Base-by-base conservation (phyloP, 2,329 filamentous ascomycete species). In the Calonectria naviculata region DNA sequence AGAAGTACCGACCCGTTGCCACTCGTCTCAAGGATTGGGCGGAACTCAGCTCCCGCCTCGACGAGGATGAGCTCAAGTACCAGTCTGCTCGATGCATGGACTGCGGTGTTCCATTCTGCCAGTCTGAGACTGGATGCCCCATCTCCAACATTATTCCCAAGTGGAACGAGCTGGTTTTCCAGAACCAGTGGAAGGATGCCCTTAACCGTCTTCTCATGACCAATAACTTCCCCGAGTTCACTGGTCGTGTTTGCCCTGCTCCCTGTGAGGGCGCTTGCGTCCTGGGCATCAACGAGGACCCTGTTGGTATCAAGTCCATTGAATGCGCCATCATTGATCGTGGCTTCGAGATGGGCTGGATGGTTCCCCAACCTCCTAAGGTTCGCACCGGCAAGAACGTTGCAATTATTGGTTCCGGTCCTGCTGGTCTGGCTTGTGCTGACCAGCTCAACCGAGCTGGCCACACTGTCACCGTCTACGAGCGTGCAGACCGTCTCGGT, bases 171-270 rank as follows among this genome's bases (percentile, higher is more conserved):
- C 74, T 98, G 10, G 90, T 97, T 0, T 92, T 91, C 80, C 87
- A 91, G 69, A 89, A 90, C 58, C 92, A 97, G 73, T 98, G 96
- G 96, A 90, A 92, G 77, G 95, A 98, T 84, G 96, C 96, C 28
- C 91, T 98, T 5, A 96, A 98, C 84, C 91, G 95, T 71, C 89
- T 98, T 13, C 88, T 98, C 65, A 96, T 97, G 93, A 98, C 96
- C 75, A 98, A 98, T 88, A 98, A 98, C 86, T 98, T 98, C 89
- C 96, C 96, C 5, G 96, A 98, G 82, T 98, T 98, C 84, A 98
- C 96, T 78, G 96, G 96, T 68, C 95, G 96, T 87, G 96, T 98
- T 70, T 98, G 96, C 84, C 96, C 96, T 70, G 96, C 96, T 80
- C 96, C 96, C 84, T 98, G 96, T 79, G 96, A 98, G 84, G 96